Conservation (phyloP, 2,329 filamentous ascomycete species). For the Bertia moriformis region DNA sequence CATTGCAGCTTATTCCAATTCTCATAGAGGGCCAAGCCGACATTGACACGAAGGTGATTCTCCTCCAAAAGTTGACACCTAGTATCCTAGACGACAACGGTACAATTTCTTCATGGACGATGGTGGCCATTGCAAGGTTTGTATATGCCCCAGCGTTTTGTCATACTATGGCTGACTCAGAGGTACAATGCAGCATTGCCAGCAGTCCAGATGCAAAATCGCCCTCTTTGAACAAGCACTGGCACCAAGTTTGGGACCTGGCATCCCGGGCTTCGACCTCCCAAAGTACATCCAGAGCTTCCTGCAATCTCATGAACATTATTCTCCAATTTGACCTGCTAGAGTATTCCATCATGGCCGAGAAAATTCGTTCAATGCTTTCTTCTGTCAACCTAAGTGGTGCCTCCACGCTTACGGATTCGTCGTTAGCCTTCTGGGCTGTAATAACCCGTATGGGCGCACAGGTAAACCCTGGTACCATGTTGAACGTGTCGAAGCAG, state of each 20-base stretch:
- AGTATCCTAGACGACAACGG: slow-evolving; percentile 57
- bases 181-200: slow-evolving; percentile 25
- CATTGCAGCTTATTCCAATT: background rate
- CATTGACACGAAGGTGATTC: slow-evolving; percentile 31
- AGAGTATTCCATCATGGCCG: slow-evolving; percentile 48
- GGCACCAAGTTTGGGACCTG: slow-evolving; percentile 65
- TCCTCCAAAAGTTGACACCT: slow-evolving; percentile 41
- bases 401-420: slow-evolving; percentile 65
- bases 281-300: slow-evolving; percentile 57
- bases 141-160: slow-evolving; percentile 9
- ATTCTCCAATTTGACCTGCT: slow-evolving; percentile 56
- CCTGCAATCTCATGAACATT: slow-evolving; percentile 57
- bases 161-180: slow-evolving; percentile 4
- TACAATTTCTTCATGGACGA: slow-evolving; percentile 61
- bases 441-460: slow-evolving; percentile 53
- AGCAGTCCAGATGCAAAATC: slow-evolving; percentile 23
- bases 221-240: slow-evolving; percentile 29
- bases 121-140: slow-evolving; percentile 69
- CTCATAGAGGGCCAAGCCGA: slow-evolving; percentile 7
- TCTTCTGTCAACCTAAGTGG: slow-evolving; percentile 46
- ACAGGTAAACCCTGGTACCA: slow-evolving; percentile 53
- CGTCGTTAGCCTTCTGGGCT: slow-evolving; percentile 60
- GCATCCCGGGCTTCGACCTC: slow-evolving; percentile 58
- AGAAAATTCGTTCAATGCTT: slow-evolving; percentile 59
- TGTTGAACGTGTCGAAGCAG: slow-evolving; percentile 52